Evolutionary conservation across 2,329 filamentous ascomycete genomes (phyloP).

Genomic region (Paramyrothecium roridum): DNA sequence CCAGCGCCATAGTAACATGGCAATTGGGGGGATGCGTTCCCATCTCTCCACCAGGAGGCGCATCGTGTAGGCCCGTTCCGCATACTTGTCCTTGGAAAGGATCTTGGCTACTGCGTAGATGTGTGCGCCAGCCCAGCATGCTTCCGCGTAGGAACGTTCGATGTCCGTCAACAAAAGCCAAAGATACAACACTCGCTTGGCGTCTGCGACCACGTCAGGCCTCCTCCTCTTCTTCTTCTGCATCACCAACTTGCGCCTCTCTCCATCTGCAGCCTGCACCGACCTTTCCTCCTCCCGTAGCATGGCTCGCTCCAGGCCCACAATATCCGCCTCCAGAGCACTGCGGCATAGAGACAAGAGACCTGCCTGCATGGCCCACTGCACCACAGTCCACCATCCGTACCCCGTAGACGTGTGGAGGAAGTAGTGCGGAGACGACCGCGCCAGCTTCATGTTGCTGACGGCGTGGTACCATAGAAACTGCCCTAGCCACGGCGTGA

Average conservation of each 20-base stretch:
- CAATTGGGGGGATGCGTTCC: conserved; percentile 10
- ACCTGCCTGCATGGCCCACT: conserved; percentile 1
- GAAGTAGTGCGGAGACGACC: conserved; percentile 30
- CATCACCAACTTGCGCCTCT: neutral
- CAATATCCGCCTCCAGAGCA: neutral
- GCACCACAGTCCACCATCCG: conserved; percentile 6
- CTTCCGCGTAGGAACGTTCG: conserved; percentile 25
- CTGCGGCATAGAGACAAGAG: neutral
- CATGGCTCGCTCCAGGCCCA: neutral
- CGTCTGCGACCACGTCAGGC: neutral
- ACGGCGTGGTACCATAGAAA: conserved; percentile 26
- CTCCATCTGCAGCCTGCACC: neutral
- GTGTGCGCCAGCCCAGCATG: conserved; percentile 21
- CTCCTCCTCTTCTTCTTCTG: neutral
- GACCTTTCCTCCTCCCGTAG: neutral
- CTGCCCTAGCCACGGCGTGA: conserved; percentile 23
- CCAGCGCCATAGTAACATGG: conserved; percentile 14
- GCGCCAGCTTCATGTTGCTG: conserved; percentile 31
- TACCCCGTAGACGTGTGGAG: conserved; percentile 19
- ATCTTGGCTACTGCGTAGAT: conserved; percentile 19
- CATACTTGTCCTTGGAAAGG: conserved; percentile 6
- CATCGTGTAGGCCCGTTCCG: conserved; percentile 6
- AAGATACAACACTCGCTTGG: conserved; percentile 13
- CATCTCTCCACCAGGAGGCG: conserved; percentile 7
- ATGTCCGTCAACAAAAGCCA: conserved; percentile 19